Evolutionary conservation across 2,329 filamentous ascomycete genomes (phyloP).

Genomic region (Ceratocystis harringtonii): DNA sequence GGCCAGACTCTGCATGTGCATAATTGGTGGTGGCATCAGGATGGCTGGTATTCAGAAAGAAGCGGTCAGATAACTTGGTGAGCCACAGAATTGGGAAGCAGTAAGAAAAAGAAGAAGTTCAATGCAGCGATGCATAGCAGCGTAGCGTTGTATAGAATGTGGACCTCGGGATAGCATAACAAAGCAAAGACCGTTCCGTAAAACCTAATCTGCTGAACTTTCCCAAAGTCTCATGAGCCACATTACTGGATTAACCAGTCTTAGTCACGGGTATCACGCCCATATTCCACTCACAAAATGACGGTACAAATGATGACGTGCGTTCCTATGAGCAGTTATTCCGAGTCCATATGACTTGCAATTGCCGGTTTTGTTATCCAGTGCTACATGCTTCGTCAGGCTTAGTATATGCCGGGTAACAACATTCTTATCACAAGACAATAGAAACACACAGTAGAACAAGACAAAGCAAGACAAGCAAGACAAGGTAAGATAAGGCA

Average conservation of each 20-base stretch:
- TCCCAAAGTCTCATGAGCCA: background rate
- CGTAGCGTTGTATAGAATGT: background rate
- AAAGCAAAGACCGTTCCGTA: background rate
- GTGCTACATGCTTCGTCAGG: background rate
- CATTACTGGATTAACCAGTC: background rate
- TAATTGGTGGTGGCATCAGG: background rate
- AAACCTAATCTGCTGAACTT: background rate
- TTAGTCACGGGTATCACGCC: background rate
- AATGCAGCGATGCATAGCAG: too few species aligned
- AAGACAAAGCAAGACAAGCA: background rate
- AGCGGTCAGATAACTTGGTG: background rate
- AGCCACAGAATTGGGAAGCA: background rate
- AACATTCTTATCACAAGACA: background rate
- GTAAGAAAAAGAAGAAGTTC: too few species aligned
- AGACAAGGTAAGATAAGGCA: background rate
- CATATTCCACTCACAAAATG: too few species aligned
- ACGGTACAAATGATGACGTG: background rate
- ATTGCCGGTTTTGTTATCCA: background rate
- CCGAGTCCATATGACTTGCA: background rate
- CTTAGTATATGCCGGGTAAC: background rate
- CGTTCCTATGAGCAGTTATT: background rate
- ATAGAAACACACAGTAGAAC: background rate
- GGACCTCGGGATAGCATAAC: background rate
- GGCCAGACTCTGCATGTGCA: conserved; percentile 5
- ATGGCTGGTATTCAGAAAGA: background rate